Percentiles rank a stretch among this genome's conserved stretches.
Conservation (phyloP, 148 eudicot genomes). For the Agrostemma githago region DNA sequence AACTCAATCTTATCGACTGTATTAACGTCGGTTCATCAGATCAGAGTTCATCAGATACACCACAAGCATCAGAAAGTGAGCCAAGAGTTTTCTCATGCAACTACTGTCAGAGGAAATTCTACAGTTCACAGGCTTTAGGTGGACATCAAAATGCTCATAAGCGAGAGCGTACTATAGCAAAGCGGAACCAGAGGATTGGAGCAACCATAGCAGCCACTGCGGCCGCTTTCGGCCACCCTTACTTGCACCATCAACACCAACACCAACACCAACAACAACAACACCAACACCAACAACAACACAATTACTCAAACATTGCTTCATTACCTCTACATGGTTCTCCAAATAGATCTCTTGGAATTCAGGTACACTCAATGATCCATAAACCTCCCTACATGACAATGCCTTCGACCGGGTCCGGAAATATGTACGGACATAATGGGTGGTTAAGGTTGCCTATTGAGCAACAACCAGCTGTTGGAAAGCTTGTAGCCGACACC, state of each 20-base stretch:
- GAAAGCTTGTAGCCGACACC: slow-evolving; percentile 41
- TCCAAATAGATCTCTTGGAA: slow-evolving; percentile 52
- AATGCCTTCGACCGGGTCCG: slow-evolving; percentile 27
- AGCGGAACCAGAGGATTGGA: slow-evolving; percentile 44
- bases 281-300: slow-evolving; percentile 23
- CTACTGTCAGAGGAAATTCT: slow-evolving; percentile 74
- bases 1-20: slow-evolving; percentile 49
- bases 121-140: slow-evolving; percentile 79
- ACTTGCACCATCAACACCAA: slow-evolving; percentile 27
- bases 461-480: slow-evolving; percentile 61
- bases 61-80: slow-evolving; percentile 35
- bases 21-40: slow-evolving; percentile 36
- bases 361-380: slow-evolving; percentile 80
- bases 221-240: slow-evolving; percentile 38
- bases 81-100: slow-evolving; percentile 73
- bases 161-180: slow-evolving; percentile 62
- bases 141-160: slow-evolving; percentile 93
- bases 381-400: slow-evolving; percentile 50
- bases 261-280: slow-evolving; percentile 27
- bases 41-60: slow-evolving; percentile 40
- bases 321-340: slow-evolving; percentile 69
- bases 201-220: slow-evolving; percentile 36
- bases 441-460: slow-evolving; percentile 61
- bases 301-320: slow-evolving; percentile 43
- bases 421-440: slow-evolving; percentile 45